A percentile compares a stretch with the other conserved stretches of the same genome.
phyloP scores from a whole-genome alignment of 768 basidiomycete species.

The Pulveroboletus sp. region DNA sequence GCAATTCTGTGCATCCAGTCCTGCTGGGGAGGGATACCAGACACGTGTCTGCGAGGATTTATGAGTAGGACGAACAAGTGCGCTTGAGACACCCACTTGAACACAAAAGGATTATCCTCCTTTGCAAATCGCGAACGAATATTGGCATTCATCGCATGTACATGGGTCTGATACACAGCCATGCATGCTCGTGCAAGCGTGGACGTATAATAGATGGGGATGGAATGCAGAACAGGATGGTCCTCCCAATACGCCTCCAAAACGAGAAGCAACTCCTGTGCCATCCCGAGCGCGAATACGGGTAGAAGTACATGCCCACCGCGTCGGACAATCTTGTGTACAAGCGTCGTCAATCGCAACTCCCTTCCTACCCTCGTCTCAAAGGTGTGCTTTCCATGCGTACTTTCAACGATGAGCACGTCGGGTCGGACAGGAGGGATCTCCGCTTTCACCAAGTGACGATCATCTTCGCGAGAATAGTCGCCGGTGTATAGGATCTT shows the following conservation, averaged over 20 bases:
- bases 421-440: constrained; percentile 86
- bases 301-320: constrained; percentile 95
- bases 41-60: constrained; percentile 54
- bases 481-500: constrained; percentile 96
- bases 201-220: constrained; percentile 94
- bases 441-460: constrained; percentile 93
- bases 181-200: constrained; percentile 92
- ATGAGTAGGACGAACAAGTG: not conserved
- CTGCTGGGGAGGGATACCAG: constrained; percentile 66
- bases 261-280: constrained; percentile 88
- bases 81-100: constrained; percentile 62
- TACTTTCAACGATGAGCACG: constrained; percentile 94
- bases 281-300: constrained; percentile 89
- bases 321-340: constrained; percentile 85
- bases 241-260: constrained; percentile 96
- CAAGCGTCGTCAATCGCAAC: constrained; percentile 78
- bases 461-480: constrained; percentile 94
- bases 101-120: constrained; percentile 96
- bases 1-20: constrained; percentile 87
- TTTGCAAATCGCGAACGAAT: constrained; percentile 86
- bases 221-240: constrained; percentile 86
- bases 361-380: constrained; percentile 88
- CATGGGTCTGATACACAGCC: constrained; percentile 95
- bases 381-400: constrained; percentile 88
- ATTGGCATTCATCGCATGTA: constrained; percentile 93